Evolutionary conservation across 371 early-diverging fungal genomes (phyloP).

Genomic region (Mucor mucedo): DNA sequence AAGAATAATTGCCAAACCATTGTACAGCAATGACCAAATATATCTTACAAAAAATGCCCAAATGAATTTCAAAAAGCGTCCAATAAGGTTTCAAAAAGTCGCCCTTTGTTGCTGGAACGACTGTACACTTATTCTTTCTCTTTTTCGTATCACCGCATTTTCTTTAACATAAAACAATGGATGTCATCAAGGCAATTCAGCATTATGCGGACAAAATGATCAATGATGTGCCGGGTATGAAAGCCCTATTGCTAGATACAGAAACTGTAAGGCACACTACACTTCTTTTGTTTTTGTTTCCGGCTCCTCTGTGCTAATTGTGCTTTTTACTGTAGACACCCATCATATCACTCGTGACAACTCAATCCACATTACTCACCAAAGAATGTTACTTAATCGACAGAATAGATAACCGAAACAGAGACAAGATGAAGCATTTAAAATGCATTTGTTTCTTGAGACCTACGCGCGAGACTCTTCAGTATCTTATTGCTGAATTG

Average conservation of each 20-base stretch:
- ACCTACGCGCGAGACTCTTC: constrained; percentile 84
- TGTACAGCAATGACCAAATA: too few species aligned
- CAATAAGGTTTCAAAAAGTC: too few species aligned
- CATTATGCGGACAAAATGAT: constrained; percentile 93
- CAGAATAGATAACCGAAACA: constrained; percentile 80
- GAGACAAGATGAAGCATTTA: constrained; percentile 92
- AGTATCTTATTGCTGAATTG: constrained; percentile 86
- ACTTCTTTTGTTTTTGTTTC: background rate
- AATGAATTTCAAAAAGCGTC: too few species aligned
- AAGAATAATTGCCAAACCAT: too few species aligned
- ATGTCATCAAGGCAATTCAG: constrained; percentile 80
- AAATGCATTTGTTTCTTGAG: constrained; percentile 93
- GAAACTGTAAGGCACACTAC: constrained; percentile 79
- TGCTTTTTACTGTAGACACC: constrained; percentile 68
- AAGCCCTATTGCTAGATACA: constrained; percentile 90
- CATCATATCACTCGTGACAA: constrained; percentile 88
- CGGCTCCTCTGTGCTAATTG: too few species aligned
- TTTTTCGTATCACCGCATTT: too few species aligned
- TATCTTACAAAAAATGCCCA: too few species aligned
- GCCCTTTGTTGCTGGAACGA: too few species aligned
- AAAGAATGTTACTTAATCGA: constrained; percentile 95
- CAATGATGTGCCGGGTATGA: constrained; percentile 91
- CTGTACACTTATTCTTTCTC: too few species aligned
- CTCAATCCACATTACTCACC: constrained; percentile 88
- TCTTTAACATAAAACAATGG: constrained; percentile 52